These are phyloP conservation scores for Pythium aristosporum DNA, from an alignment of 352 stramenopile species.

Conservation along the genomic window DNA sequence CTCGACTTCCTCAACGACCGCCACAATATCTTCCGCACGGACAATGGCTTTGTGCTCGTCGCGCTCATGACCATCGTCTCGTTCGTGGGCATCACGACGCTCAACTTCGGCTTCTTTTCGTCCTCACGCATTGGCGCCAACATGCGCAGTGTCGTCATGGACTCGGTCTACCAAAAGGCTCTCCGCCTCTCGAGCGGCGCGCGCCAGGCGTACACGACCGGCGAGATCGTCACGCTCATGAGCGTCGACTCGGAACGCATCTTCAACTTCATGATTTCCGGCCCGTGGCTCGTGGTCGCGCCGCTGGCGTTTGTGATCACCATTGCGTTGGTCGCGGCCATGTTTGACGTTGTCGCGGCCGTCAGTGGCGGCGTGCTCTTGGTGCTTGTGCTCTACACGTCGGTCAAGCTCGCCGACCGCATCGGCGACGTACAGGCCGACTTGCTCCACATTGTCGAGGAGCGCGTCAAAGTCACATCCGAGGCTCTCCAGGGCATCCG, in stretches of 20 bases:
- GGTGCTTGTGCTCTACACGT: slow-evolving; percentile 23
- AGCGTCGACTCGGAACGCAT: slow-evolving; percentile 41
- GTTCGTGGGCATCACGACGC: slow-evolving; percentile 33
- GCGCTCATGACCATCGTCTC: slow-evolving; percentile 35
- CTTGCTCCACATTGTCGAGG: slow-evolving; percentile 33
- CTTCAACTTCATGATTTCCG: slow-evolving; percentile 36
- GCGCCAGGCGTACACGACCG: slow-evolving; percentile 34
- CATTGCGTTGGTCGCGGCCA: slow-evolving; percentile 32
- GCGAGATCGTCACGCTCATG: slow-evolving; percentile 42
- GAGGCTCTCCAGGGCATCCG: slow-evolving; percentile 90
- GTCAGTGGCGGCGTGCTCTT: slow-evolving; percentile 25
- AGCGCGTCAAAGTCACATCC: slow-evolving; percentile 92
- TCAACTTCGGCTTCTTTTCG: slow-evolving; percentile 37
- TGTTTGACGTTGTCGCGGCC: slow-evolving; percentile 25
- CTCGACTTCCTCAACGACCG: slow-evolving; percentile 35
- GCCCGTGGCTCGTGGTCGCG: slow-evolving; percentile 31
- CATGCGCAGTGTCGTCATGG: slow-evolving; percentile 38
- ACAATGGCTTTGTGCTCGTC: slow-evolving; percentile 32
- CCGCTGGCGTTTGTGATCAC: slow-evolving; percentile 34
- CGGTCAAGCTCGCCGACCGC: slow-evolving; percentile 19
- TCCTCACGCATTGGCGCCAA: slow-evolving; percentile 35
- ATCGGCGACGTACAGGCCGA: slow-evolving; percentile 29
- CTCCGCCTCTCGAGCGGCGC: slow-evolving; percentile 34
- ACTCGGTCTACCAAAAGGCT: slow-evolving; percentile 40
- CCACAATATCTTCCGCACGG: slow-evolving; percentile 29